Evolutionary conservation across 495 filamentous ascomycete species (phyloP).

Genomic region (Parathielavia appendiculata): DNA sequence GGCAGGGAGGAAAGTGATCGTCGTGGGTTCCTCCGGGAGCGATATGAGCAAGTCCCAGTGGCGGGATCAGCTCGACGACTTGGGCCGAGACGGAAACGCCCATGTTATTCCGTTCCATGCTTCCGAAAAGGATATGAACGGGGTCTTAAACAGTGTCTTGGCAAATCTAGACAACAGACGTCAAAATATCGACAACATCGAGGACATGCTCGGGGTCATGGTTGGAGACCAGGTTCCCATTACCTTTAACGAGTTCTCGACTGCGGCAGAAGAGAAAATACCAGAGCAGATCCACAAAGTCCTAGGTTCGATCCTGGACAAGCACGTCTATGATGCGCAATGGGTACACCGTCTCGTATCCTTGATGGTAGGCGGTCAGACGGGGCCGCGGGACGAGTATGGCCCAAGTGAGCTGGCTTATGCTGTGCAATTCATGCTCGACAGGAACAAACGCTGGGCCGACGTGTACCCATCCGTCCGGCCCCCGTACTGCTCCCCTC

Average conservation of each 20-base stretch:
- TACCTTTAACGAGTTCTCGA: conserved; percentile 18
- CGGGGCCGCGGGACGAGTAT: conserved; percentile 16
- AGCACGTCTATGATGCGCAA: conserved; percentile 29
- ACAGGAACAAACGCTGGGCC: conserved; percentile 26
- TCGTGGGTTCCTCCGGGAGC: conserved; percentile 63
- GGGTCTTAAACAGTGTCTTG: not conserved
- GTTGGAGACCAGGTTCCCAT: conserved; percentile 18
- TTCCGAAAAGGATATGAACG: not conserved
- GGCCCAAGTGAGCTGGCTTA: conserved; percentile 15
- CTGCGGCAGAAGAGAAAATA: conserved; percentile 15
- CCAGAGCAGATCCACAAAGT: not conserved
- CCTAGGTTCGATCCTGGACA: conserved; percentile 7
- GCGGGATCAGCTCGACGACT: conserved; percentile 30
- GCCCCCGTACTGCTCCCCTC: conserved; percentile 32
- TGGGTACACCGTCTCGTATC: conserved; percentile 34
- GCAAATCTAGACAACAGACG: conserved; percentile 31
- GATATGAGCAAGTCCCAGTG: conserved; percentile 30
- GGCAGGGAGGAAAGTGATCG: conserved; percentile 61
- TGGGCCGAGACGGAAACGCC: conserved; percentile 28
- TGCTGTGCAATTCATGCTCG: conserved; percentile 23
- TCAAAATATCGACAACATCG: conserved; percentile 41
- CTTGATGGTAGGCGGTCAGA: conserved; percentile 23
- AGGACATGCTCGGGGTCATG: conserved; percentile 34
- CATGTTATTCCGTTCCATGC: conserved; percentile 32
- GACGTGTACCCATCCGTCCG: conserved; percentile 16